phyloP scores from a whole-genome alignment of 352 stramenopile species.

The Thalassiosira sp. region DNA sequence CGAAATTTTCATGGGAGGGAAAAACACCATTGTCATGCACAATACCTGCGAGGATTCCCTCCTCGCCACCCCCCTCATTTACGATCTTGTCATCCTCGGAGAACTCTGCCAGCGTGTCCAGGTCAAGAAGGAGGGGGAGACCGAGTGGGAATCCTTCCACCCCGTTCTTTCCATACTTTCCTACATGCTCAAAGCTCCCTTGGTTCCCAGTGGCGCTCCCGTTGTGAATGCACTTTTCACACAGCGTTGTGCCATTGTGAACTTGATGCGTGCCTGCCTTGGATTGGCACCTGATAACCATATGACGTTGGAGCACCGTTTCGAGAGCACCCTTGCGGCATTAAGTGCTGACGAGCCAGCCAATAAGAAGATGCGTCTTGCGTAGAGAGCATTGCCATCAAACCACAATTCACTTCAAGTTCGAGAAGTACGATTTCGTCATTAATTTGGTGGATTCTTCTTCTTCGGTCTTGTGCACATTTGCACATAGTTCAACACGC shows the following conservation, averaged over 20 bases:
- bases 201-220: constrained; percentile 96
- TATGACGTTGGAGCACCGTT: constrained; percentile 96
- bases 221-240: constrained; percentile 98
- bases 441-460: not conserved
- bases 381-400: constrained; percentile 11
- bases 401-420: not conserved
- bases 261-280: constrained; percentile 97
- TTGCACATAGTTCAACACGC: not conserved
- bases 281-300: constrained; percentile 96
- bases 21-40: constrained; percentile 99
- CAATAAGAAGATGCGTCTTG: constrained; percentile 57
- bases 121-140: constrained; percentile 89
- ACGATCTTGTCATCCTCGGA: constrained; percentile 97
- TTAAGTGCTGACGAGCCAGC: constrained; percentile 29
- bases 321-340: constrained; percentile 65
- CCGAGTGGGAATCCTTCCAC: constrained; percentile 94
- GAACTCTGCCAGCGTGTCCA: constrained; percentile 96
- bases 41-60: constrained; percentile 99
- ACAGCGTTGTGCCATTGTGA: constrained; percentile 97
- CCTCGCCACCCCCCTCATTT: constrained; percentile 96
- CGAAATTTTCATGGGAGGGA: constrained; percentile 99
- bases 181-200: constrained; percentile 98
- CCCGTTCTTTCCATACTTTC: constrained; percentile 95
- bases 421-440: not conserved
- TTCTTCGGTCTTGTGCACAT: not conserved